These are phyloP conservation scores for Ogataea degrootiae DNA, from an alignment of 805 yeast species.

Conservation along the genomic window DNA sequence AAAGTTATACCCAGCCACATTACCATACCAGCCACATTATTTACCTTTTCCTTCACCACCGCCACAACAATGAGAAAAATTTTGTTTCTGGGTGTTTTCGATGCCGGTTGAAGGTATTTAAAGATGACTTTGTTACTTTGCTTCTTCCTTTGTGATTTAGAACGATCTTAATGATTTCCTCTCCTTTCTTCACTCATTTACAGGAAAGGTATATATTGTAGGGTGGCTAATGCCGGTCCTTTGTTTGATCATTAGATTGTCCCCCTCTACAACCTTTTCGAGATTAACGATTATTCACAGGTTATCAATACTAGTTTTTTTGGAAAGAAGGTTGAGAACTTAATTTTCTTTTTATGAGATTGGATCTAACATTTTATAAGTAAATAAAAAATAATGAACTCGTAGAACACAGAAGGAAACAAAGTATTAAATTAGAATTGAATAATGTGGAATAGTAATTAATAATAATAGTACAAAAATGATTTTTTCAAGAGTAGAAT, in stretches of 20 bases:
- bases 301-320: background rate
- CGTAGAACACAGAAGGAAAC: background rate
- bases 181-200: slow-evolving; percentile 29
- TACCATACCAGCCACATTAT: too few species aligned
- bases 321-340: slow-evolving; percentile 2
- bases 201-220: slow-evolving; percentile 35
- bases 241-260: slow-evolving; percentile 24
- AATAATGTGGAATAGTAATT: too few species aligned
- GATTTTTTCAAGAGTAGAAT: background rate
- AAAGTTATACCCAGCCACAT: too few species aligned
- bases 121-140: background rate
- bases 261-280: slow-evolving; percentile 36
- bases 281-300: slow-evolving; percentile 16
- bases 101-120: too few species aligned
- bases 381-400: background rate
- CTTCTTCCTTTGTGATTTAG: background rate
- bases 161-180: slow-evolving; percentile 2
- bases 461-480: background rate
- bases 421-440: too few species aligned
- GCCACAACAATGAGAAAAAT: too few species aligned
- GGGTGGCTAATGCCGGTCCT: slow-evolving; percentile 32
- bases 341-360: slow-evolving; percentile 4
- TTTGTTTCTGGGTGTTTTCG: too few species aligned
- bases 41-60: too few species aligned
- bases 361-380: slow-evolving; percentile 11